Evolutionary conservation across 257 asterid genomes (phyloP).

Genomic region (Primulina tabacum): DNA sequence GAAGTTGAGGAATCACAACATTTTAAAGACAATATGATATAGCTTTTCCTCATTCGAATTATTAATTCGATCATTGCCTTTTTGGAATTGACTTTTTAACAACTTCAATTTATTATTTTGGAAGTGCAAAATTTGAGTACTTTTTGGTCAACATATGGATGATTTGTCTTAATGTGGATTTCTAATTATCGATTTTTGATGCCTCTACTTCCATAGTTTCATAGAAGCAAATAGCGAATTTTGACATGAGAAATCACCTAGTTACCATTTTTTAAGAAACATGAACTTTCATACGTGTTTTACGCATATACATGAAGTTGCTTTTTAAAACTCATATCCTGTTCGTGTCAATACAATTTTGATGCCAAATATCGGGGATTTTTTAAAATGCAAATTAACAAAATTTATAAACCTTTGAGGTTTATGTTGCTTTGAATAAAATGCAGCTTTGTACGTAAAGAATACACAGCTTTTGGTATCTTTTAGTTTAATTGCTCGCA

Average conservation of each 20-base stretch:
- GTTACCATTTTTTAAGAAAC: background rate
- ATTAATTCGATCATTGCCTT: background rate
- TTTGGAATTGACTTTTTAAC: background rate
- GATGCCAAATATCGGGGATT: background rate
- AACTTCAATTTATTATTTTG: background rate
- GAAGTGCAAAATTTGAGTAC: background rate
- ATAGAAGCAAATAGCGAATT: background rate
- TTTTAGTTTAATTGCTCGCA: background rate
- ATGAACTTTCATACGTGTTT: background rate
- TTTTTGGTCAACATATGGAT: background rate
- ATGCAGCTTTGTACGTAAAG: background rate
- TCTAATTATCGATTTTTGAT: too few species aligned
- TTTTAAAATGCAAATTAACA: background rate
- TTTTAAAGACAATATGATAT: background rate
- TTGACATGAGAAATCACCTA: background rate
- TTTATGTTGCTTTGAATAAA: background rate
- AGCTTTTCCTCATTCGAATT: background rate
- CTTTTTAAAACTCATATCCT: conserved; percentile 2
- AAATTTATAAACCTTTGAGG: background rate
- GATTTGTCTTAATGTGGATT: background rate
- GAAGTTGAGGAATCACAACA: too few species aligned
- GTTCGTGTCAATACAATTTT: background rate
- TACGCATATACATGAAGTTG: background rate
- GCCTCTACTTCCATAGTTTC: background rate
- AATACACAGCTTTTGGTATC: background rate